These are phyloP conservation scores for Coprinopsis sp. DNA, from an alignment of 768 basidiomycete genomes.

Conservation along the genomic window DNA sequence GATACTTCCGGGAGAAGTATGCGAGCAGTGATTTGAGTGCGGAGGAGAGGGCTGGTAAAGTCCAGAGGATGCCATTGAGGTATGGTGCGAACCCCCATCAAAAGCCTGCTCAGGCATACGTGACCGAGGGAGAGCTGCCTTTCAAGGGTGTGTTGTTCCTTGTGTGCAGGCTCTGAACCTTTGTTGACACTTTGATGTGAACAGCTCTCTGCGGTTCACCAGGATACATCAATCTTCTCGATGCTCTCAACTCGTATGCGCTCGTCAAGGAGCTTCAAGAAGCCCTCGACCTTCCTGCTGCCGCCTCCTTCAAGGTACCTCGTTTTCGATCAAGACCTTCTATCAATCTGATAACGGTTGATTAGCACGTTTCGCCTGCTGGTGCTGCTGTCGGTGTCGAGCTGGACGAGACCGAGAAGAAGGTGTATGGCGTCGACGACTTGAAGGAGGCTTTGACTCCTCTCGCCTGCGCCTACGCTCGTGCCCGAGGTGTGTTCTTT, in stretches of 20 bases:
- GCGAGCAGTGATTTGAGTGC: constrained; percentile 68
- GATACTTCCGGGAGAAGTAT: constrained; percentile 95
- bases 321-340: too few relatives aligned
- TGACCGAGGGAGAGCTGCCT: constrained; percentile 81
- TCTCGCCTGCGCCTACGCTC: constrained; percentile 89
- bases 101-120: constrained; percentile 96
- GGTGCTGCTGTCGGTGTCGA: constrained; percentile 90
- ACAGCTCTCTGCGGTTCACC: constrained; percentile 89
- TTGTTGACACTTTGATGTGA: constrained; percentile 2
- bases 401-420: constrained; percentile 79
- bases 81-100: constrained; percentile 99
- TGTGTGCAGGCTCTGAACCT: not conserved
- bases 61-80: constrained; percentile 82
- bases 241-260: constrained; percentile 95
- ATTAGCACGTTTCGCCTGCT: constrained; percentile 97
- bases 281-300: constrained; percentile 85
- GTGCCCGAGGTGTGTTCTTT: constrained; percentile 71
- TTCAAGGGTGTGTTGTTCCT: constrained; percentile 68
- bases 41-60: constrained; percentile 59
- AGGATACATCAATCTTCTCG: constrained; percentile 97
- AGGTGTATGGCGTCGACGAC: constrained; percentile 95
- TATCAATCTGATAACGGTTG: too few relatives aligned
- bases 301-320: constrained; percentile 99
- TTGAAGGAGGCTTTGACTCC: constrained; percentile 86
- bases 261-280: constrained; percentile 91